A percentile compares a stretch with the other conserved stretches of the same genome.
Conservation (phyloP, 208 protist genomes). For the Phytomonas francai region DNA sequence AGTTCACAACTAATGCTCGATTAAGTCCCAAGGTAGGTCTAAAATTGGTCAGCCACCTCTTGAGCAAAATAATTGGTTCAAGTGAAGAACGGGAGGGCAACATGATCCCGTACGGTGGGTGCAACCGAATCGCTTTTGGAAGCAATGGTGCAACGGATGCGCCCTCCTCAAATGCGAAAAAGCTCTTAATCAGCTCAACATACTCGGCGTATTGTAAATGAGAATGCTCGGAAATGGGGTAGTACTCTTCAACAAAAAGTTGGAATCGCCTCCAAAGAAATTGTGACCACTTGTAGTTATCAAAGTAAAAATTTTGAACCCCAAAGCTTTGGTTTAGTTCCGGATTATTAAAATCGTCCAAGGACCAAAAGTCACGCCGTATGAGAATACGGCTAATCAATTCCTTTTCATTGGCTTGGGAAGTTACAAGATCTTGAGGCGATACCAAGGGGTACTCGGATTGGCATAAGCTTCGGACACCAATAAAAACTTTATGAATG, state of each 20-base stretch:
- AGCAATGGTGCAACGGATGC: slow-evolving; percentile 33
- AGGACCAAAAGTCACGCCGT: slow-evolving; percentile 75
- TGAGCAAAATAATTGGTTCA: slow-evolving; percentile 66
- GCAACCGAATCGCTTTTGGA: slow-evolving; percentile 35
- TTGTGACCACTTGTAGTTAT: slow-evolving; percentile 89
- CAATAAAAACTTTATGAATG: slow-evolving; percentile 59
- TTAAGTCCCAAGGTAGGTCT: slow-evolving; percentile 49
- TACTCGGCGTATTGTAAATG: slow-evolving; percentile 77
- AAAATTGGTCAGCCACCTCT: slow-evolving; percentile 69
- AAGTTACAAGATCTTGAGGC: slow-evolving; percentile 37
- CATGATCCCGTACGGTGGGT: slow-evolving; percentile 63
- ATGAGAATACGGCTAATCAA: slow-evolving; percentile 62
- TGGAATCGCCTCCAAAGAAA: slow-evolving; percentile 83
- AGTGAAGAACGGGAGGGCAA: slow-evolving; percentile 41
- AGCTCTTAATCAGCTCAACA: slow-evolving; percentile 66
- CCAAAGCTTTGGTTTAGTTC: slow-evolving; percentile 85
- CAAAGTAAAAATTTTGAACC: slow-evolving; percentile 86
- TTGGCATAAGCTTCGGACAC: slow-evolving; percentile 32
- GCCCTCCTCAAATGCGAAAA: slow-evolving; percentile 75
- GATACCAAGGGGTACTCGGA: slow-evolving; percentile 61
- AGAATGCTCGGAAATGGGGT: slow-evolving; percentile 67
- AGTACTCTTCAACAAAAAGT: slow-evolving; percentile 80
- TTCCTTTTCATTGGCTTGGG: slow-evolving; percentile 41
- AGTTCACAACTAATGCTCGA: slow-evolving; percentile 54
- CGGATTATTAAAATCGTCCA: slow-evolving; percentile 84